A percentile compares a stretch with the other conserved stretches of the same genome.
These are phyloP conservation scores for Naganishia kalamii DNA, from an alignment of 768 basidiomycete genomes.

Conservation along the genomic window DNA sequence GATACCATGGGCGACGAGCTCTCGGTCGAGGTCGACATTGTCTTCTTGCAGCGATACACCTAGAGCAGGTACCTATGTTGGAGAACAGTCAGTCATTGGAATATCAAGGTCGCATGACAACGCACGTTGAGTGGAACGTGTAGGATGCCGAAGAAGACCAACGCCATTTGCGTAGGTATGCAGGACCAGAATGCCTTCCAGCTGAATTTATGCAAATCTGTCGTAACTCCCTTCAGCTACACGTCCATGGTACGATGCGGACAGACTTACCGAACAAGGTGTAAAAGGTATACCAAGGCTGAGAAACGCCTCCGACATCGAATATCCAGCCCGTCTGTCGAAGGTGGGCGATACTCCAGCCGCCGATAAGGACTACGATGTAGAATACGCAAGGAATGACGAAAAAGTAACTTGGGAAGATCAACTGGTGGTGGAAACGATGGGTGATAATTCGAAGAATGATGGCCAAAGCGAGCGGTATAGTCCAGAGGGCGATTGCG, in stretches of 20 bases:
- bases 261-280: slow-evolving; percentile 61
- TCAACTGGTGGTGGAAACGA: slow-evolving; percentile 73
- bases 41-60: slow-evolving; percentile 87
- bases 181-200: slow-evolving; percentile 70
- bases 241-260: not conserved
- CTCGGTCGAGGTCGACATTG: slow-evolving; percentile 77
- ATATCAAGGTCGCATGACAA: not conserved
- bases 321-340: slow-evolving; percentile 77
- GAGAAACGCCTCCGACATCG: slow-evolving; percentile 55
- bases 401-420: slow-evolving; percentile 63
- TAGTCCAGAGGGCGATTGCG: slow-evolving; percentile 67
- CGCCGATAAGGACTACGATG: slow-evolving; percentile 60
- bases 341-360: slow-evolving; percentile 58
- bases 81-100: not conserved
- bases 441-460: slow-evolving; percentile 72
- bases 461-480: slow-evolving; percentile 70
- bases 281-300: slow-evolving; percentile 80
- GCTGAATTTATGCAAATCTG: slow-evolving; percentile 60
- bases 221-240: too few relatives aligned
- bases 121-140: slow-evolving; percentile 46
- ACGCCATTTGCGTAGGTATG: slow-evolving; percentile 85
- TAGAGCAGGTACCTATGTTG: slow-evolving; percentile 80
- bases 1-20: slow-evolving; percentile 85
- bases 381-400: slow-evolving; percentile 80
- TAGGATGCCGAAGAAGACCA: slow-evolving; percentile 52